Evolutionary conservation across 202 grass and related monocot species (phyloP).

Genomic region (Bolboschoenoplectus hybrid): DNA sequence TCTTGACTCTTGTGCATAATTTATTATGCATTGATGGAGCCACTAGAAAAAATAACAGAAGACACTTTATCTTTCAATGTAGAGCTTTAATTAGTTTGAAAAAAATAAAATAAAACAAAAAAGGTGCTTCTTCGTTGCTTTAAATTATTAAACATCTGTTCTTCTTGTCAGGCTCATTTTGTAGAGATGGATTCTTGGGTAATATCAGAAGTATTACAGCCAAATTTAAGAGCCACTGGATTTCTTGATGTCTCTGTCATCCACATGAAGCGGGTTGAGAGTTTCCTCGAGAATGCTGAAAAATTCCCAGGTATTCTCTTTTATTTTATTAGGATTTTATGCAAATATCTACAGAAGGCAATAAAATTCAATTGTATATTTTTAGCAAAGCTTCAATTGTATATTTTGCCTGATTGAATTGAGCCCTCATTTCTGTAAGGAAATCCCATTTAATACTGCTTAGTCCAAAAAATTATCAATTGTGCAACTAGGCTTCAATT

Average conservation of each 20-base stretch:
- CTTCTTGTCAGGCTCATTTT: slow-evolving; percentile 69
- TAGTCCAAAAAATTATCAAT: not conserved
- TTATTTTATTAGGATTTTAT: slow-evolving; percentile 25
- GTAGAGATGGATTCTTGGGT: slow-evolving; percentile 98
- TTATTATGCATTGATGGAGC: not conserved
- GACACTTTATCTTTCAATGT: not conserved
- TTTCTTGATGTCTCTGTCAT: slow-evolving; percentile 81
- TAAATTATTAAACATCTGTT: slow-evolving; percentile 24
- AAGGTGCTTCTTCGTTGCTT: not conserved
- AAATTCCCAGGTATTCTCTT: slow-evolving; percentile 56
- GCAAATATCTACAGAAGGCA: not conserved
- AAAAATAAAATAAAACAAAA: slow-evolving; percentile 6
- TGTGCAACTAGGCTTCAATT: slow-evolving; percentile 1
- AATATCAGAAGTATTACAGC: slow-evolving; percentile 73
- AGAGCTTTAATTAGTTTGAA: not conserved
- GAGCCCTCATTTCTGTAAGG: not conserved
- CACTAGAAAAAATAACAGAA: not conserved
- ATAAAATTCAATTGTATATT: not conserved
- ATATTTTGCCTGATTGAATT: slow-evolving; percentile 6
- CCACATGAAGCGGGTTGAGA: slow-evolving; percentile 81
- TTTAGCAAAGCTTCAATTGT: not conserved
- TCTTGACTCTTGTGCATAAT: slow-evolving; percentile 7
- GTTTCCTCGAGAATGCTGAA: slow-evolving; percentile 71
- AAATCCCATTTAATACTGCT: not conserved
- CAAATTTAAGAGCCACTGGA: slow-evolving; percentile 83